phyloP scores from a whole-genome alignment of 2,329 filamentous ascomycete species.

The Neonectria neomacrospora region DNA sequence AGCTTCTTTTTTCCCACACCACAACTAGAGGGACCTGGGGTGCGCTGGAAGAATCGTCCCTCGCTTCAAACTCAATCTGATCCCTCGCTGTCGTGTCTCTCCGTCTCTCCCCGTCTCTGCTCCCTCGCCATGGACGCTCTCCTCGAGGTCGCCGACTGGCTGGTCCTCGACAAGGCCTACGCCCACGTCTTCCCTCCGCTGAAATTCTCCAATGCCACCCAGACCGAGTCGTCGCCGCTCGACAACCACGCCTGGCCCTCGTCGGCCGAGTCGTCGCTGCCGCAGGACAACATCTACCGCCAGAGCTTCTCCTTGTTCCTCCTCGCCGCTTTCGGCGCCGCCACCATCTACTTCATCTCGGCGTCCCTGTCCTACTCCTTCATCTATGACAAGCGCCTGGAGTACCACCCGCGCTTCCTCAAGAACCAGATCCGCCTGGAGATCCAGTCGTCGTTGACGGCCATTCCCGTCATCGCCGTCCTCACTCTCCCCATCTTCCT shows the following conservation, averaged over 20 bases:
- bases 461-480: conserved; percentile 57
- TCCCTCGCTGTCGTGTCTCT: neutral
- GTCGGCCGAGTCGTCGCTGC: conserved; percentile 47
- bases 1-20: neutral
- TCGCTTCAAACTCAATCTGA: neutral
- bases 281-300: conserved; percentile 55
- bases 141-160: conserved; percentile 55
- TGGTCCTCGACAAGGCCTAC: conserved; percentile 55
- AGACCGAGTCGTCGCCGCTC: conserved; percentile 12
- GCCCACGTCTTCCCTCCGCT: conserved; percentile 51
- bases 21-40: too few relatives aligned
- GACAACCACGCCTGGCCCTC: conserved; percentile 32
- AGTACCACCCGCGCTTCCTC: conserved; percentile 60
- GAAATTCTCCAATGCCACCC: conserved; percentile 25
- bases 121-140: conserved; percentile 50
- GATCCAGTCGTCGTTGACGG: conserved; percentile 55
- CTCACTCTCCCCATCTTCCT: conserved; percentile 59
- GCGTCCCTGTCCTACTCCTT: conserved; percentile 78
- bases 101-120: too few relatives aligned
- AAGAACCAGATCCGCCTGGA: conserved; percentile 59
- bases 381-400: conserved; percentile 62
- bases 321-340: conserved; percentile 53
- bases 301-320: conserved; percentile 53
- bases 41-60: too few relatives aligned
- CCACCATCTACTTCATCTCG: conserved; percentile 70